Evolutionary conservation across 139 green algal species (phyloP), one percentile per base, ranked within the genome.

Genomic region (Chlamydomonas sphaeroides): DNA sequence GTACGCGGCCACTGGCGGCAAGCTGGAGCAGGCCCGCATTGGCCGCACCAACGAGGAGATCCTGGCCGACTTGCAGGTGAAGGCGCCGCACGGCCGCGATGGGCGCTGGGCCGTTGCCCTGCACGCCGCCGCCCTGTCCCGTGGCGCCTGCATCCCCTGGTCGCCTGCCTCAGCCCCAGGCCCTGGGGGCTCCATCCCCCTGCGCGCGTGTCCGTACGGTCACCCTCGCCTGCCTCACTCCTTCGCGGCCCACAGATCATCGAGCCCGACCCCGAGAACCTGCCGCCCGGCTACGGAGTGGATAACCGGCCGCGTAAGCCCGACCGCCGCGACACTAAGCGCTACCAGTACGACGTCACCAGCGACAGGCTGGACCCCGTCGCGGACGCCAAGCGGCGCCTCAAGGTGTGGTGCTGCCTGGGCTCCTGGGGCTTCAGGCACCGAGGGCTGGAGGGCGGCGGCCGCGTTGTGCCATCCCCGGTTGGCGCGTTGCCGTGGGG

Each of bases 311-410:
- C 62, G 6, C n/a, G 61, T 28, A 65, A 30, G 41, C 61, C 42
- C 45, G 30, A 36, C 62, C 75, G 75, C 75, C 75, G 75, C 32
- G 39, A n/a, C 5, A 49, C 32, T 20, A 82, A 84, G 49, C 71
- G 42, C 39, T 84, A 41, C 75, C 1, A 25, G 23, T 88, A 88
- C 71, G 78, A 88, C 42, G 18, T 88, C 14, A 68, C 67, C 1
- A 38, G 49, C 7, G 18, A 35, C 33, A 8, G 2, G 25, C 83
- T 87, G 74, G 53, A 79, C 56, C 57, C 74, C 1, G 15, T n/a
- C 1, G 32, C 36, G 5, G 38, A 65, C 21, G 72, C 72, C 49
- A 84, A 41, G 65, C 3, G 26, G 36, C 35, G 36, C 48, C 38
- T 85, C 53, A 71, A 78, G 78, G 61, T 69, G 33, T 3, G 59